Evolutionary conservation across 768 basidiomycete genomes (phyloP).

Genomic region (Boletellus ananiceps): DNA sequence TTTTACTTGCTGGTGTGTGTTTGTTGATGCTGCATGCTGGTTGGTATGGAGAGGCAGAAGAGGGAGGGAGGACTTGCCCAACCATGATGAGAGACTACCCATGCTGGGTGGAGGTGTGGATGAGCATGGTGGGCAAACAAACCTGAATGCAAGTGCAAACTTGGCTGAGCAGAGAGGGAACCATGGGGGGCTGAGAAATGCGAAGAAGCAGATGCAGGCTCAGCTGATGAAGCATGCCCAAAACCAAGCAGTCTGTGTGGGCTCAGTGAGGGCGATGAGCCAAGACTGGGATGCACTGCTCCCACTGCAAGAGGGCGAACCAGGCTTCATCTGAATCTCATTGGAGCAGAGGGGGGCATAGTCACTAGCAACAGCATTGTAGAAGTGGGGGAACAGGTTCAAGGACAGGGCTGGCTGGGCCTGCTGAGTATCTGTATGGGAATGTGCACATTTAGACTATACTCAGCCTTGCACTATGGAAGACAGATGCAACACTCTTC

Average conservation of each 20-base stretch:
- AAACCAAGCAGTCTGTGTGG: constrained; percentile 77
- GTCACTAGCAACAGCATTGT: constrained; percentile 76
- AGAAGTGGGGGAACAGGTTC: constrained; percentile 84
- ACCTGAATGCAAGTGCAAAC: constrained; percentile 88
- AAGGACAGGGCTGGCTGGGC: constrained; percentile 31
- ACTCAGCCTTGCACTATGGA: too few species aligned
- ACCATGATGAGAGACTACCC: constrained; percentile 92
- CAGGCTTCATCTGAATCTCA: constrained; percentile 97
- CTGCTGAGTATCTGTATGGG: constrained; percentile 27
- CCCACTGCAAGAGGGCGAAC: constrained; percentile 91
- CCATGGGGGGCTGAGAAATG: constrained; percentile 74
- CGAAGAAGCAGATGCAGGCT: constrained; percentile 90
- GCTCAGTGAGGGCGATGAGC: not conserved
- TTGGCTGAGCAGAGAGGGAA: constrained; percentile 76
- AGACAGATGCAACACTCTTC: too few species aligned
- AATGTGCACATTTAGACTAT: too few species aligned
- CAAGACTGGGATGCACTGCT: constrained; percentile 49
- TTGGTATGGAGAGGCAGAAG: not conserved
- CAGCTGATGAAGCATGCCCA: constrained; percentile 73
- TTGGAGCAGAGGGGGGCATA: constrained; percentile 89
- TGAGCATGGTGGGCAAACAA: not conserved
- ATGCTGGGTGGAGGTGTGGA: constrained; percentile 42
- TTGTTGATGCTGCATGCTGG: too few species aligned
- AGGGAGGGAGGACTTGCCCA: constrained; percentile 49
- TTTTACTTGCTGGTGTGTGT: too few species aligned